Evolutionary conservation across 805 yeast species (phyloP), one percentile per base, ranked within the genome.

Genomic region (Saccharomycopsis sp.): DNA sequence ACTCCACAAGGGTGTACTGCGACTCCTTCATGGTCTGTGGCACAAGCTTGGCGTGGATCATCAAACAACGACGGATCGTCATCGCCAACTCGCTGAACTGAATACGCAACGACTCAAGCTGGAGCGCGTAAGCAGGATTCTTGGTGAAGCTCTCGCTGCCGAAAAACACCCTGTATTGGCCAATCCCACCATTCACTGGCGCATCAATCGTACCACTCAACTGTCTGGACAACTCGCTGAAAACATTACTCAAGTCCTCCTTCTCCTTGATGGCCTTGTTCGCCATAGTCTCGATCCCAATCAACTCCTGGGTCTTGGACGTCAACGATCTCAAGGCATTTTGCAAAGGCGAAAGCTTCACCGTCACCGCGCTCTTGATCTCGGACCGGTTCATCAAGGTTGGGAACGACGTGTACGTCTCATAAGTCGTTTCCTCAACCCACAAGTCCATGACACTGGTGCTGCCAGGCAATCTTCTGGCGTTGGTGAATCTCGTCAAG

Each of bases 111-210:
- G 57, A 42, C 4, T 49, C 48, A 9, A 58, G 33, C 15, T 64
- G 68, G 31, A 53, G 50, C 1, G 42, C 39, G 8, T 50, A 49
- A 23, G 58, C 54, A 26, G 53, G 56, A 12, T 51, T 48, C 3
- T 52, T 51, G 8, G 54, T 51, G 20, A 52, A 52, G 19, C 55
- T 52, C 5, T 57, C 59, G 36, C 67, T 69, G 27, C 57, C 59
- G 54, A 82, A 73, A 55, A 86, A 84, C 2, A 71, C 71, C 41
- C 88, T 68, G 60, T 82, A 86, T 55, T 81, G 86, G 2, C 85
- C 83, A 48, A 86, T 83, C 43, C 96, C 96, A 26, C 96, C 96
- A 56, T 86, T 86, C 4, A 86, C 89, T 3, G 95, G 95, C 0
- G 95, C 76, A 56, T 85, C 94, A 41, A 87, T 88, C 0, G 95